A percentile compares a stretch with the other conserved stretches of the same genome.
These are phyloP conservation scores for Oryza officinalis DNA, from an alignment of 176 grass and related monocot genomes.

Conservation along the genomic window DNA sequence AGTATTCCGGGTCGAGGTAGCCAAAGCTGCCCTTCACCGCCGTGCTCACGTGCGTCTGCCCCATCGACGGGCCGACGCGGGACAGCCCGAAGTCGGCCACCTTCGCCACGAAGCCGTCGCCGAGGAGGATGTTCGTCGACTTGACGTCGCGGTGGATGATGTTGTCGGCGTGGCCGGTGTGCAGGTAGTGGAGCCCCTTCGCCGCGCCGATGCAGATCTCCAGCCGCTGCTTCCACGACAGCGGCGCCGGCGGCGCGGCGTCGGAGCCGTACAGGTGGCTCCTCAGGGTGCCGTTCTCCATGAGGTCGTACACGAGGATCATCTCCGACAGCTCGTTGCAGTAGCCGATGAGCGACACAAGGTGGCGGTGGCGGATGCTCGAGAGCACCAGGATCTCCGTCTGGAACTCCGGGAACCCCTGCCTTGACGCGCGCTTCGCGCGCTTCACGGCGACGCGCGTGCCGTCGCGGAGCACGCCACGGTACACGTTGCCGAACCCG, in stretches of 20 bases:
- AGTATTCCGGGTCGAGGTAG: slow-evolving; percentile 29
- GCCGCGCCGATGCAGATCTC: slow-evolving; percentile 67
- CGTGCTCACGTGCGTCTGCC: slow-evolving; percentile 17
- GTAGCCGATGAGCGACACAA: slow-evolving; percentile 52
- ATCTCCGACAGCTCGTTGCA: slow-evolving; percentile 51
- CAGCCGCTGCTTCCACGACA: slow-evolving; percentile 64
- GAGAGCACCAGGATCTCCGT: slow-evolving; percentile 50
- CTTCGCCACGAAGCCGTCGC: slow-evolving; percentile 41
- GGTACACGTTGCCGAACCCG: slow-evolving; percentile 64
- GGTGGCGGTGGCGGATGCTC: slow-evolving; percentile 48
- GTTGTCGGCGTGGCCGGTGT: slow-evolving; percentile 46
- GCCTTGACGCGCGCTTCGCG: slow-evolving; percentile 27
- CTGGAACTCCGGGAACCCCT: slow-evolving; percentile 55
- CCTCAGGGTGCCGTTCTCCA: slow-evolving; percentile 48
- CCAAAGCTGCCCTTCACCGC: slow-evolving; percentile 14
- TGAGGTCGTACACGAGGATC: slow-evolving; percentile 59
- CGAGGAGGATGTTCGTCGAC: slow-evolving; percentile 63
- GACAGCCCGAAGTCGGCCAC: slow-evolving; percentile 61
- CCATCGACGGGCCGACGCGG: slow-evolving; percentile 23
- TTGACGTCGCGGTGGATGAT: slow-evolving; percentile 71
- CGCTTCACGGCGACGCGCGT: slow-evolving; percentile 49
- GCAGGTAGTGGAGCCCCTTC: slow-evolving; percentile 62
- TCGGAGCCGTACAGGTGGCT: slow-evolving; percentile 40
- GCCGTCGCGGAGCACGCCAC: slow-evolving; percentile 40
- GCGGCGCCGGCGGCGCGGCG: neutral